Conservation (phyloP, 2,329 filamentous ascomycete genomes). For the Thielaviopsis ethacetica region DNA sequence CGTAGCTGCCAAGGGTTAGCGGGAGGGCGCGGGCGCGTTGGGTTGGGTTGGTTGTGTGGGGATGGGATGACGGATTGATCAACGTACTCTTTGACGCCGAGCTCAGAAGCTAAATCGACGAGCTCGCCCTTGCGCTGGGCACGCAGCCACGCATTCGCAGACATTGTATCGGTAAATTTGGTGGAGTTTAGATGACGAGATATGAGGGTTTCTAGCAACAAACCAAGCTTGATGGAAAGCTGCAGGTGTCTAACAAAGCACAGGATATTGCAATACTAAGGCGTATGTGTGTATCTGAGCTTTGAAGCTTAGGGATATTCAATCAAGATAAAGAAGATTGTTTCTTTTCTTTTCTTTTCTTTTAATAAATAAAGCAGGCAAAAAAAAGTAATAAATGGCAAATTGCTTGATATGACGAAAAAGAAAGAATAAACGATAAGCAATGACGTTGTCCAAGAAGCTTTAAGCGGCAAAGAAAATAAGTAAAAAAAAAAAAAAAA, state of each 20-base stretch:
- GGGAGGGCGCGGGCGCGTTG: background rate
- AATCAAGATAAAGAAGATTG: too few relatives aligned
- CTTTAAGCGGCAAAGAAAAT: background rate
- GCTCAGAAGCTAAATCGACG: conserved; percentile 51
- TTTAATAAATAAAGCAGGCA: background rate
- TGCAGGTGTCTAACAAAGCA: too few relatives aligned
- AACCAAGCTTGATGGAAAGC: too few relatives aligned
- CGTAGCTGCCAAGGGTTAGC: conserved; percentile 35
- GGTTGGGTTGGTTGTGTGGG: background rate
- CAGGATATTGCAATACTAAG: too few relatives aligned
- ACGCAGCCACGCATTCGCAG: conserved; percentile 56
- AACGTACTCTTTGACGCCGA: conserved; percentile 58
- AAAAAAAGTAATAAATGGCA: background rate
- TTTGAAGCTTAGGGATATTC: too few relatives aligned
- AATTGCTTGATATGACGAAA: conserved; percentile 17
- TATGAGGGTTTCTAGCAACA: background rate
- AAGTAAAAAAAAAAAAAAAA: background rate
- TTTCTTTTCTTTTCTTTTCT: background rate
- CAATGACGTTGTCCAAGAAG: conserved; percentile 4
- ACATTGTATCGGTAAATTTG: conserved; percentile 29
- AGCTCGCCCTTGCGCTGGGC: conserved; percentile 72
- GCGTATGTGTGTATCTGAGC: too few relatives aligned
- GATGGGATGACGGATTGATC: background rate
- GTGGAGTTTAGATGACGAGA: background rate
- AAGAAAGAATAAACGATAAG: background rate